Base-by-base conservation (phyloP, 2,329 filamentous ascomycete species). In the Cucurbitaria berberidis region DNA sequence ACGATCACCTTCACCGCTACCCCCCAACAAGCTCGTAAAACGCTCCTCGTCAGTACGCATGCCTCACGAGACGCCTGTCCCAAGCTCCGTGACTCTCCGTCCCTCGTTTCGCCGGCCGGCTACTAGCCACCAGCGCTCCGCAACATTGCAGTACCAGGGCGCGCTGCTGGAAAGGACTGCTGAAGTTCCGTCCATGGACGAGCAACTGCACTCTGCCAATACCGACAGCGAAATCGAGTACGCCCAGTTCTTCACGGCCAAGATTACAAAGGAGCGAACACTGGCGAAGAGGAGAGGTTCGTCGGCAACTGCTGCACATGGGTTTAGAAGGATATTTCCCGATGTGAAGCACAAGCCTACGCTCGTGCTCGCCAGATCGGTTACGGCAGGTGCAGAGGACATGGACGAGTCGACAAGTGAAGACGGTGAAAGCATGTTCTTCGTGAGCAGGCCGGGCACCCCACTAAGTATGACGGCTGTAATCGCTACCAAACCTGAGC, bases 21-120 rank as follows among this genome's bases (percentile, higher is more conserved):
- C 84, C 8, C 87, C 86, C 16, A 93, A 93, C 74, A 92, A 91
- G 77, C 80, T 93, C 35, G 89, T 92, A 46, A 93, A 93, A 76
- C 85, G 89, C 55, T 81, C 84, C 32, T 82, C 86, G 3, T 85
- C 88, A 18, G 77, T 80, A 41, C 81, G 82, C 59, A 76, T 76
- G 45, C 68, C 78, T 46, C 76, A 77, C 56, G 70, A 78, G 42
- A 76, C 80, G 5, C 67, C 75, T 11, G 69, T 77, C 38, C 80
- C 79, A 53, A 78, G 81, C 57, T 81, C 86, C 27, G 84, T 78
- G 59, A 83, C 86, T 42, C 84, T 88, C 65, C 78, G 89, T 56
- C 83, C 86, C 2, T 86, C 84, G 19, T 81, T 93, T 53, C 85
- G 88, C 53, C 81, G 89, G 63, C 90, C 90, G 46, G 89, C 89